Base-by-base conservation (phyloP, 345 rosid genomes). In the Microcos paniculata region DNA sequence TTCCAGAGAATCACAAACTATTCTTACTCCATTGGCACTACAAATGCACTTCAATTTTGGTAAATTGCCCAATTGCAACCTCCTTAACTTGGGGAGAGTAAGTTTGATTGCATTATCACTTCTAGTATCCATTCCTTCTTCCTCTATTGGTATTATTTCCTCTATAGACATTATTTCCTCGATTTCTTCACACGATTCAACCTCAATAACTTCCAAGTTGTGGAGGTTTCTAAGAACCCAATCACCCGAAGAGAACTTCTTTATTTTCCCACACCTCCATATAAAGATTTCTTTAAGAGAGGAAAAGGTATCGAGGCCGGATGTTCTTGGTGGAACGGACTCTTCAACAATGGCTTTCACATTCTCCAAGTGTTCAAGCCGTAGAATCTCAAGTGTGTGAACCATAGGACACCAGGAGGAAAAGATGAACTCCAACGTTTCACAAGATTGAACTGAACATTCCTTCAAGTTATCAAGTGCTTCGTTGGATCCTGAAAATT, bases 151-250 rank as follows among this genome's bases (percentile, higher is more conserved):
- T n/a, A n/a, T n/a, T n/a, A n/a, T 28, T 7, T 56, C 58, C 6
- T 55, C 61, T 1, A 21, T 12, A 71, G 5, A n/a, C 18, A 80
- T 68, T 78, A 85, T 78, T 82, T 76, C 81, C 72, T 78, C 81
- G 66, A 80, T 14, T 57, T 57, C 0, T 0, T 14, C 0, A 66
- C 84, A 78, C 14, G 4, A 0, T 0, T 0, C 0, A 12, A 80
- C 72, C 1, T 0, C 0, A 43, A 84, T 48, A 3, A 26, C 66
- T 62, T 76, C 77, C 49, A 82, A 33, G 58, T 74, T 82, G 15
- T 64, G 75, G 42, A 78, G 76, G 73, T 72, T 3, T 1, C 21
- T 61, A 31, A 61, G 56, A 70, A 74, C 8, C 30, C 67, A 62
- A 13, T 43, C 23, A 8, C 14, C 3, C 1, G 62, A 38, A 23